Evolutionary conservation across 2,329 filamentous ascomycete genomes (phyloP).

Genomic region (Scedosporium dehoogii): DNA sequence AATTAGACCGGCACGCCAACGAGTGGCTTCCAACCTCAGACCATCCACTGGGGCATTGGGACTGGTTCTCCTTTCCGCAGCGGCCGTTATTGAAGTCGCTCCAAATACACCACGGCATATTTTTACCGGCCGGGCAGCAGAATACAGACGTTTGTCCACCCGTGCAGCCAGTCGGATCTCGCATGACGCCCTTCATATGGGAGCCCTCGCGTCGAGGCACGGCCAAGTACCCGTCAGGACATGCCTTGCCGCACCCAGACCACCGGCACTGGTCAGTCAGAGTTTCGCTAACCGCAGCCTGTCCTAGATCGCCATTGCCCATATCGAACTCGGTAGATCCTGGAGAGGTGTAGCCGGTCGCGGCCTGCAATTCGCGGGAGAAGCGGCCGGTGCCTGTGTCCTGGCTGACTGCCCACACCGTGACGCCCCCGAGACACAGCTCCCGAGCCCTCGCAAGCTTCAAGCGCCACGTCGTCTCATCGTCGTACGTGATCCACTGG

Average conservation of each 20-base stretch:
- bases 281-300: not conserved
- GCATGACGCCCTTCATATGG: not conserved
- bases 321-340: not conserved
- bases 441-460: slow-evolving; percentile 16
- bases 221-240: not conserved
- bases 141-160: not conserved
- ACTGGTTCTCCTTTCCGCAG: not conserved
- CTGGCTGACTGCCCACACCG: slow-evolving; percentile 14
- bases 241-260: not conserved
- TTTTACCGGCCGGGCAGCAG: not conserved
- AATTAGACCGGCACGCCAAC: not conserved
- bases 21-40: not conserved
- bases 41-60: not conserved
- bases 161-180: not conserved
- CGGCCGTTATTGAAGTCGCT: not conserved
- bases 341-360: not conserved
- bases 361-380: not conserved
- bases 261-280: not conserved
- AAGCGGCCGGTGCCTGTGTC: slow-evolving; percentile 1
- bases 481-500: slow-evolving; percentile 23
- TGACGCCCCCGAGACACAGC: slow-evolving; percentile 17
- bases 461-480: slow-evolving; percentile 17
- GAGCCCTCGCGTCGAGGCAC: not conserved
- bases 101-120: not conserved
- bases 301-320: not conserved